Conservation (phyloP, 2,329 filamentous ascomycete genomes). For the Monosporascus sp. region DNA sequence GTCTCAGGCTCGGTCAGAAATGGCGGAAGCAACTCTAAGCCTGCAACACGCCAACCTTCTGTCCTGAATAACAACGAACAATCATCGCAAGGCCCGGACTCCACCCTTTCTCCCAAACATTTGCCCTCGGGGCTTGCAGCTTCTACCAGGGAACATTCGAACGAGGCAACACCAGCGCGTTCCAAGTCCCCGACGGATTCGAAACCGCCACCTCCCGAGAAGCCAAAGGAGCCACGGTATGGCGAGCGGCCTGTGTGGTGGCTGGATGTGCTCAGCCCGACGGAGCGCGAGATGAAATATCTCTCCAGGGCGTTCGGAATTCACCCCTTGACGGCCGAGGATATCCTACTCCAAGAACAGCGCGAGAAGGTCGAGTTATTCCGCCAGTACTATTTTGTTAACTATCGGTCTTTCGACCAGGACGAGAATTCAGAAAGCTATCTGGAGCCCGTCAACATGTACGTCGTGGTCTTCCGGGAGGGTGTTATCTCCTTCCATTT, state of each 20-base stretch:
- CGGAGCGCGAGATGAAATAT: slow-evolving; percentile 92
- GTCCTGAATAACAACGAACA: slow-evolving; percentile 24
- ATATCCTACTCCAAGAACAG: slow-evolving; percentile 95
- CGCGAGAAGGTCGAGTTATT: slow-evolving; percentile 98
- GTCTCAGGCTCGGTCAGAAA: slow-evolving; percentile 26
- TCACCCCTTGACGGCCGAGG: slow-evolving; percentile 89
- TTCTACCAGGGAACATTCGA: slow-evolving; percentile 16
- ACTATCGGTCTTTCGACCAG: slow-evolving; percentile 96
- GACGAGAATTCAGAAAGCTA: slow-evolving; percentile 86
- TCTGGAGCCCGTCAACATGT: slow-evolving; percentile 94
- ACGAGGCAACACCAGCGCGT: slow-evolving; percentile 16
- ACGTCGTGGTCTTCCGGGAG: slow-evolving; percentile 93
- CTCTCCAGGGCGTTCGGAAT: slow-evolving; percentile 91
- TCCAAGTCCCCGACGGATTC: slow-evolving; percentile 14
- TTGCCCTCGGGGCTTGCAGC: slow-evolving; percentile 7
- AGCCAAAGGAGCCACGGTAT: slow-evolving; percentile 39
- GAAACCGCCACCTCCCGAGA: slow-evolving; percentile 21
- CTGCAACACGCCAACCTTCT: slow-evolving; percentile 43
- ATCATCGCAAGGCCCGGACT: slow-evolving; percentile 10
- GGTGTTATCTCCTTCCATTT: slow-evolving; percentile 97
- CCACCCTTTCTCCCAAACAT: slow-evolving; percentile 10
- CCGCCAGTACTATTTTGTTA: slow-evolving; percentile 97
- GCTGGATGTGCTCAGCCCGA: slow-evolving; percentile 88
- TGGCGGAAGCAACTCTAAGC: slow-evolving; percentile 34
- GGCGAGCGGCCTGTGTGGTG: slow-evolving; percentile 93